phyloP scores from a whole-genome alignment of 371 early-diverging fungal species.

The Cokeromyces recurvatus region DNA sequence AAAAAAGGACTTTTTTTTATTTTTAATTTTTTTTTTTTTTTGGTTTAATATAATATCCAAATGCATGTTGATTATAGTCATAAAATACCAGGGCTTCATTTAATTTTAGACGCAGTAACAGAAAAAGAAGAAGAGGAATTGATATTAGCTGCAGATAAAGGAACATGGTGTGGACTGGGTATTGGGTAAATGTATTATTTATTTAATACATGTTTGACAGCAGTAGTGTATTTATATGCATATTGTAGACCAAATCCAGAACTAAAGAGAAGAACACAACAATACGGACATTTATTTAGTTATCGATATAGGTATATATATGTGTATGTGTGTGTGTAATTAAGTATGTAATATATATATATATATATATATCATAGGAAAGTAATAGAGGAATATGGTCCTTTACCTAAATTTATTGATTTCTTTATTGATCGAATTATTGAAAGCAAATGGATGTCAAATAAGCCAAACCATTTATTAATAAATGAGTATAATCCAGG shows the following conservation, averaged over 20 bases:
- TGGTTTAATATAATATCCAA: neutral
- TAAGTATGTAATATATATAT: too few relatives aligned
- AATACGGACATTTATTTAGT: conserved; percentile 69
- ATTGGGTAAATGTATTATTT: conserved; percentile 35
- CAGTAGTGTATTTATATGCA: too few relatives aligned
- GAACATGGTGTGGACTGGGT: conserved; percentile 41
- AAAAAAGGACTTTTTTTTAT: neutral
- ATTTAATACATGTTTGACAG: too few relatives aligned
- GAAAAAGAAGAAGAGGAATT: conserved; percentile 28
- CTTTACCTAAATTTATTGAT: conserved; percentile 47
- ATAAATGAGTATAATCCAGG: conserved; percentile 71
- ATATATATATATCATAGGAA: too few relatives aligned
- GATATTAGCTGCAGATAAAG: conserved; percentile 16
- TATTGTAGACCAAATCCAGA: conserved; percentile 66
- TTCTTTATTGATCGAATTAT: conserved; percentile 42
- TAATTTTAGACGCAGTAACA: conserved; percentile 31
- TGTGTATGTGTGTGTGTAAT: too few relatives aligned
- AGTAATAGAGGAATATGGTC: conserved; percentile 51
- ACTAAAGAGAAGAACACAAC: conserved; percentile 68
- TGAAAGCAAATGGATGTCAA: conserved; percentile 30
- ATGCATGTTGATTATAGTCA: conserved; percentile 8
- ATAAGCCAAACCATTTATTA: conserved; percentile 56
- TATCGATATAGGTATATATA: conserved; percentile 57
- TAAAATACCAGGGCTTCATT: conserved; percentile 27
- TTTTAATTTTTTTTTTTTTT: conserved; percentile 3